These are phyloP conservation scores for Eucalyptus sp. DNA, from an alignment of 345 rosid species.

Conservation along the genomic window DNA sequence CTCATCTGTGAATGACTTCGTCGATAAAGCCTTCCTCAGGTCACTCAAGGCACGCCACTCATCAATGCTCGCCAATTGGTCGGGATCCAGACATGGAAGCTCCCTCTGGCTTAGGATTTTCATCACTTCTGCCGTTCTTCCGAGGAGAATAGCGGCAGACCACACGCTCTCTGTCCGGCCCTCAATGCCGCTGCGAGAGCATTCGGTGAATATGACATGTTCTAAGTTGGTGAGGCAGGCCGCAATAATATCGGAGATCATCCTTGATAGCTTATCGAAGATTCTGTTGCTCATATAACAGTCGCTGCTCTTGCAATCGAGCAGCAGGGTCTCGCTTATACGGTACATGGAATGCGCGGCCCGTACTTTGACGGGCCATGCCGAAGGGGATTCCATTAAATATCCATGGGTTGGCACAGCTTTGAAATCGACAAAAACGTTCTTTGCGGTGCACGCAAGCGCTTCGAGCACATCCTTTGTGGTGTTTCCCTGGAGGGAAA, in stretches of 20 bases:
- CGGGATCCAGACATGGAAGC: constrained; percentile 23
- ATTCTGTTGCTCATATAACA: constrained; percentile 15
- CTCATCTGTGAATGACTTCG: not conserved
- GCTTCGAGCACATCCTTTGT: constrained; percentile 40
- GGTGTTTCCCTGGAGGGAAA: constrained; percentile 20
- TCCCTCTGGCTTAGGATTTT: constrained; percentile 34
- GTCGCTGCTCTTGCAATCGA: constrained; percentile 1
- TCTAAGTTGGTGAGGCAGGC: constrained; percentile 72
- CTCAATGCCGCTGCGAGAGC: constrained; percentile 44
- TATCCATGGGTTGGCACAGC: constrained; percentile 13
- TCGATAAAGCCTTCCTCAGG: not conserved
- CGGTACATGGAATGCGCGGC: constrained; percentile 85
- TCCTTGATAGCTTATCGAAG: constrained; percentile 25
- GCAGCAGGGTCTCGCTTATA: constrained; percentile 48
- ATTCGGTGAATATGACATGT: constrained; percentile 31
- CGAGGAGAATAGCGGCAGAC: constrained; percentile 47
- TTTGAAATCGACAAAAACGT: constrained; percentile 26
- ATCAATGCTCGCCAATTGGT: constrained; percentile 35
- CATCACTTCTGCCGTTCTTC: constrained; percentile 40
- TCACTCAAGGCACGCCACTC: constrained; percentile 48
- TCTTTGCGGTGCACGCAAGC: constrained; percentile 43
- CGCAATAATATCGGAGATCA: constrained; percentile 56
- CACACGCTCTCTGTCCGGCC: constrained; percentile 46
- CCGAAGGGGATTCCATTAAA: constrained; percentile 34
- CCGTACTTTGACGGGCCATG: constrained; percentile 56